phyloP scores from a whole-genome alignment of 75 land plant genomes.

The Sequoia sempervirens region DNA sequence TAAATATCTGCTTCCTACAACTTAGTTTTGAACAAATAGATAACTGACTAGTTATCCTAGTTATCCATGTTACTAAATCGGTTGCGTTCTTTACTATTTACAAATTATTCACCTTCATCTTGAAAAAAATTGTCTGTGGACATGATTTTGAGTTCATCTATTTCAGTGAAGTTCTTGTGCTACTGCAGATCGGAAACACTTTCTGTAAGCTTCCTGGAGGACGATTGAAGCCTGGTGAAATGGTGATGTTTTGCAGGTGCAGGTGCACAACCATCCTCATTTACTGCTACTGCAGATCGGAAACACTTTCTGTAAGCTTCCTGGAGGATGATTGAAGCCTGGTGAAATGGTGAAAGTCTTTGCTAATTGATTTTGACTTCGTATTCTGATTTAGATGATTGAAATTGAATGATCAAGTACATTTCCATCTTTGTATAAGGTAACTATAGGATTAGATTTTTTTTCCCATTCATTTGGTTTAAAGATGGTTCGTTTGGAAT shows the following conservation, averaged over 20 bases:
- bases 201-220: conserved; percentile 99
- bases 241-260: too few relatives aligned
- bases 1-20: background rate
- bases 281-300: conserved; percentile 92
- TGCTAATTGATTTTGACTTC: background rate
- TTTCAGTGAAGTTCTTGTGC: conserved; percentile 16
- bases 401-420: background rate
- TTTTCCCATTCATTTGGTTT: background rate
- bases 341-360: conserved; percentile 84
- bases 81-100: background rate
- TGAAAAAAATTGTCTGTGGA: background rate
- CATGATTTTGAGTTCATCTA: background rate
- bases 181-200: conserved; percentile 95
- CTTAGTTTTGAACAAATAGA: background rate
- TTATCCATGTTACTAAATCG: background rate
- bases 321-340: conserved; percentile 95
- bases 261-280: conserved; percentile 99
- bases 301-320: conserved; percentile 92
- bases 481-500: background rate
- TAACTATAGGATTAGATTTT: background rate
- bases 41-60: background rate
- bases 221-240: conserved; percentile 95
- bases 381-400: conserved; percentile 1
- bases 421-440: background rate
- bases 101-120: background rate